Conservation (phyloP, 129 eudicot species). For the Flaveria ramosissima region DNA sequence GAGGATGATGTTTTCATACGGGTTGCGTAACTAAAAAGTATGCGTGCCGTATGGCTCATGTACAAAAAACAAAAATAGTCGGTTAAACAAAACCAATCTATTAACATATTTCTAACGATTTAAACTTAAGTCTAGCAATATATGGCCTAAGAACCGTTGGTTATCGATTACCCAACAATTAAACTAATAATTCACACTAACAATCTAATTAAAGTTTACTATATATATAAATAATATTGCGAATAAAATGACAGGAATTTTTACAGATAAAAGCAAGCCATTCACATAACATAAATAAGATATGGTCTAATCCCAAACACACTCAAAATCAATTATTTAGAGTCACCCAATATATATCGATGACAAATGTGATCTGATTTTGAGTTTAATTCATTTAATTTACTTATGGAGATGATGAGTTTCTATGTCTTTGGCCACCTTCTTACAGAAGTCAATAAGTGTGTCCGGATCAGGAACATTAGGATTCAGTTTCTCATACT, state of each 20-base stretch:
- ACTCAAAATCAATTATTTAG: conserved; percentile 24
- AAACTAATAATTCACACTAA: no score
- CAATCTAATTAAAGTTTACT: no score
- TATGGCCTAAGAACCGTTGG: no score
- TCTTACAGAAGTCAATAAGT: conserved; percentile 21
- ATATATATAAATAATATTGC: no score
- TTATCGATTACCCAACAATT: no score
- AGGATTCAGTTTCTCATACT: conserved; percentile 30
- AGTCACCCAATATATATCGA: neutral
- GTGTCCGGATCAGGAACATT: conserved; percentile 34
- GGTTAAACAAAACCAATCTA: no score
- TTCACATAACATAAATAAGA: conserved; percentile 3
- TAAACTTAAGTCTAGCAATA: no score
- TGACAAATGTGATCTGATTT: neutral
- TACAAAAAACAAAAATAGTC: no score
- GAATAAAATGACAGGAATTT: neutral
- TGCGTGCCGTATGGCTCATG: no score
- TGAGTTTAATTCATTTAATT: neutral
- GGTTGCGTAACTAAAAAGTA: no score
- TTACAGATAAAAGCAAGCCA: neutral
- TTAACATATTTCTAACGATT: no score
- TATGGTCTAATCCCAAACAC: neutral
- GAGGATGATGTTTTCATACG: no score
- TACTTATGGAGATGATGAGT: conserved; percentile 27
- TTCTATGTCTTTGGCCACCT: conserved; percentile 26